These are phyloP conservation scores for Stygiomarasmius scandens DNA, from an alignment of 1,284 basidiomycete species.

Conservation along the genomic window DNA sequence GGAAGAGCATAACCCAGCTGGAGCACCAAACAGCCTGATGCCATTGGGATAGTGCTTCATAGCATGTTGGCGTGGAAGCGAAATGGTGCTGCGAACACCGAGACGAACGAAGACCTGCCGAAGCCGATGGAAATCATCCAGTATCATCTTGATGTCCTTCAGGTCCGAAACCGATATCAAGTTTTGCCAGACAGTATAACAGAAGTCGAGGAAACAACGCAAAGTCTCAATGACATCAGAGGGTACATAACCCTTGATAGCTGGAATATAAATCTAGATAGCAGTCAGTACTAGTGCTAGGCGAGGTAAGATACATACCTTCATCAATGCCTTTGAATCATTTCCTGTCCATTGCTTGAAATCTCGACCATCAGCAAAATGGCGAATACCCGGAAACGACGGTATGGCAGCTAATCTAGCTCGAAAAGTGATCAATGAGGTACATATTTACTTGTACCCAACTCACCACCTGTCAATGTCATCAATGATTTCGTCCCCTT, in stretches of 20 bases:
- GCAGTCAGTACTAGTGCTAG: background rate
- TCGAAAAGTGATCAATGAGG: background rate
- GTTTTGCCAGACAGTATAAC: conserved; percentile 28
- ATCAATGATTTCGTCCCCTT: conserved; percentile 17
- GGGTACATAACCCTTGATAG: conserved; percentile 20
- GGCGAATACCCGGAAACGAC: background rate
- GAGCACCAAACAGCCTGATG: background rate
- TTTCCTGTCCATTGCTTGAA: conserved; percentile 10
- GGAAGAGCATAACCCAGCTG: background rate
- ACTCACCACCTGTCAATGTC: conserved; percentile 30
- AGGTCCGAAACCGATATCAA: conserved; percentile 25
- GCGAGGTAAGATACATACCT: conserved; percentile 5
- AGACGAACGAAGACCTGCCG: conserved; percentile 28
- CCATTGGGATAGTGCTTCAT: background rate
- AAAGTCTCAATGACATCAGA: conserved; percentile 18
- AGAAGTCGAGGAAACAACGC: conserved; percentile 28
- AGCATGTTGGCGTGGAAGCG: conserved; percentile 21
- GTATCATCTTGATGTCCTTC: conserved; percentile 21
- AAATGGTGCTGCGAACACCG: conserved; percentile 25
- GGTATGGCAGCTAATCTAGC: background rate
- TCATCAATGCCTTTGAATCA: conserved; percentile 3
- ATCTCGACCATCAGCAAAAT: conserved; percentile 1
- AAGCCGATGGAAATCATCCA: conserved; percentile 27
- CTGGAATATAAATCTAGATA: conserved; percentile 22
- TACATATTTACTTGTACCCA: background rate